Base-by-base conservation (phyloP, 208 protist species). In the Leishmania lainsoni region DNA sequence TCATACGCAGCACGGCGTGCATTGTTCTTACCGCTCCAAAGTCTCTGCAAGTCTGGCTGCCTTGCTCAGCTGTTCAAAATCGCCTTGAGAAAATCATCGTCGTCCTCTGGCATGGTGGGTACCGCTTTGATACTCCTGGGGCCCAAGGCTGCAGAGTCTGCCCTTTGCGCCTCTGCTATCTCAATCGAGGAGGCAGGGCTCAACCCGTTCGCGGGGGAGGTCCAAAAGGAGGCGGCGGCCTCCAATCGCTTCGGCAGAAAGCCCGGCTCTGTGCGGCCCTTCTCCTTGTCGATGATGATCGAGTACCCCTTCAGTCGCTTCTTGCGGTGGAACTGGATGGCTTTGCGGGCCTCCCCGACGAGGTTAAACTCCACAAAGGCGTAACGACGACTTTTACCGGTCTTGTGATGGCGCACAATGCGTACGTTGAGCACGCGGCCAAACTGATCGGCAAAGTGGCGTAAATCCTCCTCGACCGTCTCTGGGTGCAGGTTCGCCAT, bases 351-450 rank as follows among this genome's bases (percentile, higher is more conserved):
- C 85, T 96, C 94, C 68, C 85, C 92, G n/a, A 78, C 81, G 39
- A 91, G 84, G 29, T 89, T 87, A 79, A 92, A 96, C 86, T 97
- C 87, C 16, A 96, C 90, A 88, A 97, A 97, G 39, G 86, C 93
- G 81, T 97, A 97, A 66, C 89, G 83, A 17, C 93, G 85, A 66
- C 91, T 94, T 68, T 86, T 88, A 17, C 92, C 91, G 0, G 87
- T 92, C 54, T 88, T 86, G 75, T 74, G 70, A 78, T 91, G 61
- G 22, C 91, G 88, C 29, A 97, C 88, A 35, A 97, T 83, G 58
- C 91, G 93, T 56, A 92, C 86, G 35, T 78, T 81, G 73, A 90
- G 65, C 8, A 97, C 94, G 35, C 91, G 90, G 66, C 94, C 94
- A 78, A 97, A 94, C 89, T 95, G 93, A 81, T 97, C 92, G 10